Base-by-base conservation (phyloP, 2,329 filamentous ascomycete species). In the Phaeosphaeria sp. region DNA sequence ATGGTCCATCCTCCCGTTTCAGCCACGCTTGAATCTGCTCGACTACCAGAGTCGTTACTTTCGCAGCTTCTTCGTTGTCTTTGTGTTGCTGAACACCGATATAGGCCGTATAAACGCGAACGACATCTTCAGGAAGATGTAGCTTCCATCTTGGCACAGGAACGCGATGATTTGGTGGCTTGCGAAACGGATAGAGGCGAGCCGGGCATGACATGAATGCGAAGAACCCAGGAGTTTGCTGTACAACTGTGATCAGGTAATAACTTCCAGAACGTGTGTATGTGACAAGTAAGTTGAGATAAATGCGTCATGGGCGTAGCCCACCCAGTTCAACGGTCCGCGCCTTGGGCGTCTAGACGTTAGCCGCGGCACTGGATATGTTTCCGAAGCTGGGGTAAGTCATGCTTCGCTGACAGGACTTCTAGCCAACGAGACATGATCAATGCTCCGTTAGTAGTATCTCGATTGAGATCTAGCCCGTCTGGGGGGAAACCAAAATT, bases 131-230 rank as follows among this genome's bases (percentile, higher is more conserved):
- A 6, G 72, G 70, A 1, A 76, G 54, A 18, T 60, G 56, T 6
- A 77, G 55, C 4, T 60, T 69, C 65, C 69, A 78, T 52, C 76
- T 58, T 9, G 74, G 73, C 10, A 77, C 66, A 1, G 74, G 75
- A 3, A 69, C 62, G 18, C 68, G 70, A 50, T 77, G 71, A 43
- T 72, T 71, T 33, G 52, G 56, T 3, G 74, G 76, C 49, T 69
- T 67, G 44, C 71, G 72, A 1, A 77, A 59, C 7, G 74, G 72
- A 53, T 74, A 68, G 39, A 61, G 61, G 18, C 74, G 66, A 25
- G 52, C 54, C 6, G 59, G 63, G 42, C 63, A 66, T 6, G 65
- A 46, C 65, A 66, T 67, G 30, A 36, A 11, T 36, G 30, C 9
- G 30, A 11, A 3, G 9, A 36, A 15, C 30, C 9, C 30, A 6